Percentiles rank a stretch among this genome's conserved stretches.
Evolutionary conservation across 2,329 filamentous ascomycete species (phyloP).

Genomic region (Aspergillus fischeri): DNA sequence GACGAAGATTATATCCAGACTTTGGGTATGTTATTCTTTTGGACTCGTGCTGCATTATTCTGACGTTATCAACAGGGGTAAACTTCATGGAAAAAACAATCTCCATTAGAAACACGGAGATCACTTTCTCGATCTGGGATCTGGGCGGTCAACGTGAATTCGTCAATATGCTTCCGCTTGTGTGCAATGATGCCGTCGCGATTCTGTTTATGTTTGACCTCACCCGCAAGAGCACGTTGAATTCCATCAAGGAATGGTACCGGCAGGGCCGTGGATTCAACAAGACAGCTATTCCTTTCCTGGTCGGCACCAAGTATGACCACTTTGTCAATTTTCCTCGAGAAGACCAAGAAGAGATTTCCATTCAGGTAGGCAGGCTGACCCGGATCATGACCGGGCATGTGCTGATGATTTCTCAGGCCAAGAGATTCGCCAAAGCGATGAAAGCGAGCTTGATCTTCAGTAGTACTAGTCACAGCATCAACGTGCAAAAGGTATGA

Average conservation of each 20-base stretch:
- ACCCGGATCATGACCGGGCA: neutral
- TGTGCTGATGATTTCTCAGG: conserved; percentile 50
- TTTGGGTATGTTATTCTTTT: conserved; percentile 52
- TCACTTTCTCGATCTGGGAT: conserved; percentile 99
- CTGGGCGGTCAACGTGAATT: conserved; percentile 96
- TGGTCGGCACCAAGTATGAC: conserved; percentile 97
- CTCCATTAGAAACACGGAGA: conserved; percentile 97
- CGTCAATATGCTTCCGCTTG: conserved; percentile 98
- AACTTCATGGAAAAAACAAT: conserved; percentile 99
- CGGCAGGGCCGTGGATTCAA: conserved; percentile 96
- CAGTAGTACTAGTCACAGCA: conserved; percentile 97
- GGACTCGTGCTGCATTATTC: conserved; percentile 10
- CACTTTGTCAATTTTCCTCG: conserved; percentile 98
- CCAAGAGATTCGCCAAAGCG: conserved; percentile 91
- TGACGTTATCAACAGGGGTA: conserved; percentile 57
- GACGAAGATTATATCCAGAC: conserved; percentile 99
- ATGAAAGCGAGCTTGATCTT: conserved; percentile 98
- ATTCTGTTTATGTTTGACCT: conserved; percentile 99
- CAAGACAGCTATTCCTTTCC: conserved; percentile 98
- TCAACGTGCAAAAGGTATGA: conserved; percentile 95
- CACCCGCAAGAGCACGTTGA: conserved; percentile 94
- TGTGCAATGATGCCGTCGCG: conserved; percentile 97
- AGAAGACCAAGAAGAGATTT: conserved; percentile 98
- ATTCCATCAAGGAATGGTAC: conserved; percentile 99
- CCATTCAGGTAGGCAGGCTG: conserved; percentile 67